phyloP scores from a whole-genome alignment of 805 yeast genomes.

The Candida sithepensis region DNA sequence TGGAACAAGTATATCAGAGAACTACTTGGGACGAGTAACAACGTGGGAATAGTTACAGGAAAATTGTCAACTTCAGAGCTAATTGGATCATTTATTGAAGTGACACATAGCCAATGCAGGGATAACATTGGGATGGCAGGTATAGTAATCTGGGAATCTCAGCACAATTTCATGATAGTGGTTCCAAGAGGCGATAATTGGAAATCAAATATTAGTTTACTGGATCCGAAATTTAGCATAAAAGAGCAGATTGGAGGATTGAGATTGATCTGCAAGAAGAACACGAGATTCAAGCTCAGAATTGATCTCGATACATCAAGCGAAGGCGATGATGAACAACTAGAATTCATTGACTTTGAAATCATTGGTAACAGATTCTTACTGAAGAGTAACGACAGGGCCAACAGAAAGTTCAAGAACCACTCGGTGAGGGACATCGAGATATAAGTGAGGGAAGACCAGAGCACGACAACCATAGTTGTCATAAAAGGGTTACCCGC shows the following conservation, averaged over 20 bases:
- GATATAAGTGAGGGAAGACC: constrained; percentile 1
- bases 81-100: constrained; percentile 68
- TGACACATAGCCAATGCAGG: constrained; percentile 52
- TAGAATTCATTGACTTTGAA: constrained; percentile 46
- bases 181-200: constrained; percentile 41
- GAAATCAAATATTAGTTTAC: constrained; percentile 26
- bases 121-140: constrained; percentile 63
- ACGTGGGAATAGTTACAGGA: constrained; percentile 36
- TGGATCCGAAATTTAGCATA: constrained; percentile 13
- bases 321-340: neutral
- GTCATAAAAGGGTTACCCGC: neutral
- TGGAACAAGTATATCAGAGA: constrained; percentile 73
- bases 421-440: constrained; percentile 49
- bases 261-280: constrained; percentile 62
- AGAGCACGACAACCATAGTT: neutral
- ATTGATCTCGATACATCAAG: constrained; percentile 34
- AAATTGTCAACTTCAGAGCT: constrained; percentile 75
- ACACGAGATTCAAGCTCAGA: constrained; percentile 57
- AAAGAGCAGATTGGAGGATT: constrained; percentile 55
- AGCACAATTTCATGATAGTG: constrained; percentile 62
- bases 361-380: constrained; percentile 78
- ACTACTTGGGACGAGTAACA: constrained; percentile 37
- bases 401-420: constrained; percentile 80
- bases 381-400: constrained; percentile 72
- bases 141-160: constrained; percentile 82